Base-by-base conservation (phyloP, 2,329 filamentous ascomycete genomes). In the Neospermospora avenae region DNA sequence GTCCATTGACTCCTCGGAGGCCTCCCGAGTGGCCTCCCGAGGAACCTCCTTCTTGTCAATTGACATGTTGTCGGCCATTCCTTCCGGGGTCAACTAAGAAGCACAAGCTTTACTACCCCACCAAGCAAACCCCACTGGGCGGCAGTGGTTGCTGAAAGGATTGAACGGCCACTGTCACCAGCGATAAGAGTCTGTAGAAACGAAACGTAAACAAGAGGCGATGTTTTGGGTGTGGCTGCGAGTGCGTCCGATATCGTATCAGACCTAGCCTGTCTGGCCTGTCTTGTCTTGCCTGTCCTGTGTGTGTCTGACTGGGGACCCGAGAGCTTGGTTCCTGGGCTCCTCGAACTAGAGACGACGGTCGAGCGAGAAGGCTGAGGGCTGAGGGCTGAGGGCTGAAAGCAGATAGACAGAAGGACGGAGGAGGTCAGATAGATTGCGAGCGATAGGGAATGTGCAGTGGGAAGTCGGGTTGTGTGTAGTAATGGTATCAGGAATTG, bases 51-150 rank as follows among this genome's bases (percentile, higher is more conserved):
- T 82, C 73, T 82, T 80, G 73, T 87, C 84, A 74, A 87, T 83
- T 68, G 84, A 86, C 85, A 87, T 88, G 68, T 78, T 84, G 76
- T 86, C 83, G 76, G 83, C 82, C 84, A 87, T 87, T 37, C 53
- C 60, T 53, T 54, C 28, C 28, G 11, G n/a, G n/a, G 28, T 49
- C 48, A 42, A 49, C 10, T 13, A 41, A 31, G 55, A 57, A 42
- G 60, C 46, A 59, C 57, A 58, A 60, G 49, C 55, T 57, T 58
- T 63, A 42, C 60, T 60, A 57, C 65, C 65, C 67, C 65, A 65
- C 66, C 58, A 61, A 52, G 24, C 60, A 57, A 53, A 65, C 61
- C 59, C 63, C 62, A 63, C 57, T 45, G 37, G 53, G 58, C 63
- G 58, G 59, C 57, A 55, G 54, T 46, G 11, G 52, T 45, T 39